Evolutionary conservation across 352 stramenopile species (phyloP), one percentile per base, ranked within the genome.

Genomic region (Thalassiosira mediterranea): DNA sequence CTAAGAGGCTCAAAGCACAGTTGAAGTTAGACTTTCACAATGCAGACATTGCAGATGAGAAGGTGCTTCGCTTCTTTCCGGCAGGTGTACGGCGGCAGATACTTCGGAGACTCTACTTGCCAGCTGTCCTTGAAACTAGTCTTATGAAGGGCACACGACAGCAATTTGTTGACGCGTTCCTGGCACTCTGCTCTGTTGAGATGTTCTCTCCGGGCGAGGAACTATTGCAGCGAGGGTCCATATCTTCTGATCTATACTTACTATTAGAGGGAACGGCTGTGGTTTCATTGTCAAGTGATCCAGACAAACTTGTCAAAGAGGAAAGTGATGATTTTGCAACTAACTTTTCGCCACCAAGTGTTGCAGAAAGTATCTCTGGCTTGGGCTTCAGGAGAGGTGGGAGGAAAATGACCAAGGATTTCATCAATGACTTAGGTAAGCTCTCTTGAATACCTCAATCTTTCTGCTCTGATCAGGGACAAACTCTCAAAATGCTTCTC

Each of bases 21-120:
- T 42, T 85, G 2, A 72, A 80, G 32, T 44, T 88, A 17, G 66
- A 78, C 23, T 84, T 85, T 53, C 63, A 84, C n/a, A 82, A 85
- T 44, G 23, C 34, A 44, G 71, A 83, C 25, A 60, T 88, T 21
- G 48, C 68, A 0, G 79, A 88, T 72, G 79, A 88, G 38, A 25
- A 84, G 17, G 76, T 88, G n/a, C 54, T 88, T 8, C 19, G 68
- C 17, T 57, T 83, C n/a, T 88, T 88, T 61, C 80, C 80, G 7
- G 40, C 25, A 2, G 47, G 54, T 25, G 63, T 83, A 1, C 34
- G 76, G 23, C 57, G 72, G 3, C 81, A 76, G 40, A 58, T 88
- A 0, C 58, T 88, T 17, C 46, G 72, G 13, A 51, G 58, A 60
- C 42, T 88, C 3, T 88, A 88, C 26, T 28, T 83, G 3, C 44